These are phyloP conservation scores for Coemansia sp. DNA, from an alignment of 192 early-diverging fungal genomes.

Conservation along the genomic window DNA sequence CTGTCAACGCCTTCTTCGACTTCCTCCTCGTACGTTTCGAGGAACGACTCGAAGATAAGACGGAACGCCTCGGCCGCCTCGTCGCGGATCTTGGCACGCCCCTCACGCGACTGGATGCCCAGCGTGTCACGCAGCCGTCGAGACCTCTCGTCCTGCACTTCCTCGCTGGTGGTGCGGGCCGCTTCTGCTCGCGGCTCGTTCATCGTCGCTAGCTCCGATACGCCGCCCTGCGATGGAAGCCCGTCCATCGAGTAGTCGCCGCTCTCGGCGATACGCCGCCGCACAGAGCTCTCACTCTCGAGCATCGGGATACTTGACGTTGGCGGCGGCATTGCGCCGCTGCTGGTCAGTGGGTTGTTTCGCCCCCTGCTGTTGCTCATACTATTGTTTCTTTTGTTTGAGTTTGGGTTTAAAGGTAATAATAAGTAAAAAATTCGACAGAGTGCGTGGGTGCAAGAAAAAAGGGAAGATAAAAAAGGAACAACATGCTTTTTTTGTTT, in stretches of 20 bases:
- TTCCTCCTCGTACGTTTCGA: constrained; percentile 55
- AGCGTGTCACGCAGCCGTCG: constrained; percentile 45
- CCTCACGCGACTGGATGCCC: constrained; percentile 35
- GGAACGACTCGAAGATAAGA: constrained; percentile 69
- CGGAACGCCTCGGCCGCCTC: constrained; percentile 66
- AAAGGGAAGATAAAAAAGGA: not conserved
- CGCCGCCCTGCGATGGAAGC: constrained; percentile 13
- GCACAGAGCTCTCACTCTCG: constrained; percentile 41
- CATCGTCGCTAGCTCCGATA: constrained; percentile 39
- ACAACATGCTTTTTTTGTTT: not conserved
- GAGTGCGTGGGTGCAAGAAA: not conserved
- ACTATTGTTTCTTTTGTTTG: not conserved
- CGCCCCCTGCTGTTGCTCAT: constrained; percentile 9
- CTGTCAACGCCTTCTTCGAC: not conserved
- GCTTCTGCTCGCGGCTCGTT: constrained; percentile 12
- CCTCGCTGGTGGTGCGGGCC: constrained; percentile 38
- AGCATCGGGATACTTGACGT: constrained; percentile 42
- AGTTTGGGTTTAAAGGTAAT: not conserved
- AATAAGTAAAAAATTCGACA: not conserved
- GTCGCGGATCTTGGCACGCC: constrained; percentile 58
- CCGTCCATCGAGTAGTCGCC: constrained; percentile 14
- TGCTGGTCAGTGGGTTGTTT: constrained; percentile 27
- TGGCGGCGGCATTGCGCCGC: constrained; percentile 26
- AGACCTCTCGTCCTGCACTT: constrained; percentile 45
- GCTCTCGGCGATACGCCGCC: constrained; percentile 31